Percentiles rank a stretch among this genome's conserved stretches.
phyloP scores from a whole-genome alignment of 2,329 filamentous ascomycete genomes.

The Calonectria pseudoturangicola region DNA sequence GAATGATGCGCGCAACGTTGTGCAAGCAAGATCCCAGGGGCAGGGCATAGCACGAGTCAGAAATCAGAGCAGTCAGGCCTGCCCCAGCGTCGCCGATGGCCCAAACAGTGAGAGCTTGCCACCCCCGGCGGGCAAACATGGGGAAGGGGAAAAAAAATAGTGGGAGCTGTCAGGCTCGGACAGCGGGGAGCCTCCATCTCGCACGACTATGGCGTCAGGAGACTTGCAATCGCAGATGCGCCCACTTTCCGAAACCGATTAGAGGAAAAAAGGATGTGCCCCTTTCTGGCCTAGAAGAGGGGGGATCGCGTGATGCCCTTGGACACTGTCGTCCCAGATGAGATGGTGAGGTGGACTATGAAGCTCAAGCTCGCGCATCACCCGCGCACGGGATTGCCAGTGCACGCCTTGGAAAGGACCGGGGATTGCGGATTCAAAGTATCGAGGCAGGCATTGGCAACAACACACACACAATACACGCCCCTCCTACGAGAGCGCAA shows the following conservation, averaged over 20 bases:
- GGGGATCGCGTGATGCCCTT: constrained; percentile 26
- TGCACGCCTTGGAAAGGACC: constrained; percentile 9
- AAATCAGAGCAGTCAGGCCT: constrained; percentile 6
- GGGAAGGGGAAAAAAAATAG: background rate
- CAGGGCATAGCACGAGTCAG: constrained; percentile 24
- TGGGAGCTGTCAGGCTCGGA: constrained; percentile 19
- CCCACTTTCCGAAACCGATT: constrained; percentile 24
- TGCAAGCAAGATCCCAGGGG: constrained; percentile 27
- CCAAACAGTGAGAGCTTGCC: background rate
- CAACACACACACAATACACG: background rate
- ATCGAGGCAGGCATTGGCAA: background rate
- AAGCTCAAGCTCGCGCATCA: constrained; percentile 24
- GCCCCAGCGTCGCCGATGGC: constrained; percentile 1
- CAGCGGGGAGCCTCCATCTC: background rate
- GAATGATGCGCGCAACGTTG: background rate
- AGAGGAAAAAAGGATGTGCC: background rate
- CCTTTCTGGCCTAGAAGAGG: constrained; percentile 9
- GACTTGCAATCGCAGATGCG: constrained; percentile 29
- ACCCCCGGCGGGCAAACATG: constrained; percentile 7
- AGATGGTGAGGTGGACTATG: background rate
- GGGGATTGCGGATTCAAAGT: constrained; percentile 19
- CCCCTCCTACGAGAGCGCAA: background rate
- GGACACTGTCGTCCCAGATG: constrained; percentile 3
- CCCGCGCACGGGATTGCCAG: constrained; percentile 24
- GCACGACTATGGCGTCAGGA: constrained; percentile 32